Percentiles rank a stretch among this genome's conserved stretches.
These are phyloP conservation scores for Eurotiales sp. DNA, from an alignment of 2,329 filamentous ascomycete genomes.

Conservation along the genomic window DNA sequence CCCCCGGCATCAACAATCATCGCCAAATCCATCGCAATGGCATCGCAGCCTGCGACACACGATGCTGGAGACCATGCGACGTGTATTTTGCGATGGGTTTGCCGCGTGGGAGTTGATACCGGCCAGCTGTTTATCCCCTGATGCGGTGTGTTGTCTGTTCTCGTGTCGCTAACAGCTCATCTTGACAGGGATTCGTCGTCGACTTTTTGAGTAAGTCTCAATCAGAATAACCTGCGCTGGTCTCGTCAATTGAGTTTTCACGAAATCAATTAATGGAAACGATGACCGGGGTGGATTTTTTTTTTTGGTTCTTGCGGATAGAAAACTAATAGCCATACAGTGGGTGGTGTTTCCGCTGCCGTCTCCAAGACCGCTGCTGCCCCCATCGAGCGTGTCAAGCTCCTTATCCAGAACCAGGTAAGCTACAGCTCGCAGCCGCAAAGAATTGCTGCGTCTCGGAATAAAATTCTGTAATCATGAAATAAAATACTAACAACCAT, in stretches of 20 bases:
- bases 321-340: slow-evolving; percentile 54
- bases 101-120: slow-evolving; percentile 6
- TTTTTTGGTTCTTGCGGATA: background rate
- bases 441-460: background rate
- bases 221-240: background rate
- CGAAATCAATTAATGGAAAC: slow-evolving; percentile 3
- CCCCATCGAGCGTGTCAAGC: slow-evolving; percentile 99
- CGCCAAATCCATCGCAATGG: slow-evolving; percentile 8
- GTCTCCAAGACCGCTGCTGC: slow-evolving; percentile 99
- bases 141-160: background rate
- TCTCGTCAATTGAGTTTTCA: background rate
- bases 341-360: slow-evolving; percentile 99
- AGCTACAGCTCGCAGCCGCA: no score
- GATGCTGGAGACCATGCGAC: background rate
- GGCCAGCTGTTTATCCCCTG: background rate
- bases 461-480: background rate
- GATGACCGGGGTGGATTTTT: background rate
- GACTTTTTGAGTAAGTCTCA: slow-evolving; percentile 94
- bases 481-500: slow-evolving; percentile 19
- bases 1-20: slow-evolving; percentile 11
- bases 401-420: slow-evolving; percentile 99
- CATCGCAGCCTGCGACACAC: slow-evolving; percentile 9
- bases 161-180: slow-evolving; percentile 28
- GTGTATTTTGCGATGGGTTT: slow-evolving; percentile 15
- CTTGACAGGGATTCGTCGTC: slow-evolving; percentile 77